Evolutionary conservation across 73 alveolate genomes (phyloP).

Genomic region (Paramecium primaurelia): DNA sequence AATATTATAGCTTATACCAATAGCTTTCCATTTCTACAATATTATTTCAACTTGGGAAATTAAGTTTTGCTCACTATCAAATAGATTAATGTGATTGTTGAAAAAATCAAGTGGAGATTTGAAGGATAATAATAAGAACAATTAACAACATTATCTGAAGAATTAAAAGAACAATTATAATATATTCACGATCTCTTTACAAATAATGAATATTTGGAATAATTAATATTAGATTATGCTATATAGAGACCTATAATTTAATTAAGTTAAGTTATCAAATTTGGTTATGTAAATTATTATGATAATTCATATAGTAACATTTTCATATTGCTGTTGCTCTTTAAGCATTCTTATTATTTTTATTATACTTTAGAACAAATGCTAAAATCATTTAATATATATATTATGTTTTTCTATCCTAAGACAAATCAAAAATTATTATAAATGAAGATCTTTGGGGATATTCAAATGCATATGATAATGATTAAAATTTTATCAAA

Average conservation of each 20-base stretch:
- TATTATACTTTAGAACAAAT: background rate
- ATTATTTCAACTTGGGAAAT: constrained; percentile 19
- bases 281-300: background rate
- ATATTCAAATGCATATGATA: background rate
- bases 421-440: background rate
- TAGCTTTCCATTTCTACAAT: background rate
- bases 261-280: background rate
- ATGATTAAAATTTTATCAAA: background rate
- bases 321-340: background rate
- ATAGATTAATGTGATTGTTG: background rate
- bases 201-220: background rate
- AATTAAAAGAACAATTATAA: background rate
- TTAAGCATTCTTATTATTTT: background rate
- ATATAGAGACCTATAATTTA: background rate
- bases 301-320: background rate
- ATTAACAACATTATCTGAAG: background rate
- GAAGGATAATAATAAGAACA: background rate
- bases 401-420: background rate
- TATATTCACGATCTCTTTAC: background rate
- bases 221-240: background rate
- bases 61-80: background rate
- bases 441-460: background rate
- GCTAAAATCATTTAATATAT: background rate
- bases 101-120: background rate
- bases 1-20: background rate